These are phyloP conservation scores for Populus alba DNA, from an alignment of 345 rosid species.

Conservation along the genomic window DNA sequence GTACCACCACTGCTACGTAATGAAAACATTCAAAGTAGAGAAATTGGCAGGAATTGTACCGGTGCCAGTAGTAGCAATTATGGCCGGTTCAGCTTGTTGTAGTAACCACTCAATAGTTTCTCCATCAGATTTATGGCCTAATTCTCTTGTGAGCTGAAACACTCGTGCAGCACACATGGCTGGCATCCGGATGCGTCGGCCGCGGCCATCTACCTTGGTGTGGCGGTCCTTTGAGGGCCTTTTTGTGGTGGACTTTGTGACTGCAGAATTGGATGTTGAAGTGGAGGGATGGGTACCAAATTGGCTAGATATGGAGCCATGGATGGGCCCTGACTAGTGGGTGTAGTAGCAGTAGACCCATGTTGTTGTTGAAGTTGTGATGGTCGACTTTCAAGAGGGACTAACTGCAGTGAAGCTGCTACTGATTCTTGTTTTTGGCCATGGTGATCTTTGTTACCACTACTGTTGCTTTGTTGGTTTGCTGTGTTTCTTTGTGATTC, in stretches of 20 bases:
- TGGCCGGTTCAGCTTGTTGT: slow-evolving; percentile 79
- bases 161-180: slow-evolving; percentile 82
- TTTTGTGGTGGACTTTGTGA: slow-evolving; percentile 37
- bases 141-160: slow-evolving; percentile 69
- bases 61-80: slow-evolving; percentile 71
- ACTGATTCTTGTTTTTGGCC: slow-evolving; percentile 37
- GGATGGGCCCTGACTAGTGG: slow-evolving; percentile 33
- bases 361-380: slow-evolving; percentile 26
- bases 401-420: slow-evolving; percentile 32
- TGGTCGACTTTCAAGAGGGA: slow-evolving; percentile 22
- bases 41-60: slow-evolving; percentile 89
- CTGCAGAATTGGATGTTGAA: slow-evolving; percentile 20
- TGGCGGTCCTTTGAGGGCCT: slow-evolving; percentile 75
- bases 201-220: slow-evolving; percentile 85
- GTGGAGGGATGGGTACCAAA: not conserved
- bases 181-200: slow-evolving; percentile 84
- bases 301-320: slow-evolving; percentile 46
- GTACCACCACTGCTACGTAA: slow-evolving; percentile 63
- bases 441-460: slow-evolving; percentile 9
- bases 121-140: slow-evolving; percentile 80
- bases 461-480: slow-evolving; percentile 13
- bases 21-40: slow-evolving; percentile 66
- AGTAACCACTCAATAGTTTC: slow-evolving; percentile 86
- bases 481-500: slow-evolving; percentile 26
- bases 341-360: slow-evolving; percentile 24